A percentile compares a stretch with the other conserved stretches of the same genome.
Evolutionary conservation across 2,329 filamentous ascomycete genomes (phyloP).

Genomic region (Xylaria sp.): DNA sequence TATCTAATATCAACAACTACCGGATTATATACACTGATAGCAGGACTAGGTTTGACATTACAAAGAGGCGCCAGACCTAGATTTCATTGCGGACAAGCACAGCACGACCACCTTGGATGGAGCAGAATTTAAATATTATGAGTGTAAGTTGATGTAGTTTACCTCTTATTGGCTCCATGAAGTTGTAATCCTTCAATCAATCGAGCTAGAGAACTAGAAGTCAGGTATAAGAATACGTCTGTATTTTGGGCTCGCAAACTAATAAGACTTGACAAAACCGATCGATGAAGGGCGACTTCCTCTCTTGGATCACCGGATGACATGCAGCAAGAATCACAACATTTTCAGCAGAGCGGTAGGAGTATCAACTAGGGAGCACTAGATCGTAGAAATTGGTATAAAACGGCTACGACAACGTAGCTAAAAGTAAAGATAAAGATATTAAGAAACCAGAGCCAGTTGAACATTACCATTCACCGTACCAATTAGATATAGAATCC

Average conservation of each 20-base stretch:
- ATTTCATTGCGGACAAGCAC: not conserved
- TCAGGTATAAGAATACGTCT: no score
- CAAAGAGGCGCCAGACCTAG: not conserved
- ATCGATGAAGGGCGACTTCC: conserved; percentile 53
- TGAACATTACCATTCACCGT: not conserved
- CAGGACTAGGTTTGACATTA: not conserved
- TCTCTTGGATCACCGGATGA: no score
- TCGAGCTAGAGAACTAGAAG: no score
- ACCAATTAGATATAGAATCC: not conserved
- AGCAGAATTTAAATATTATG: no score
- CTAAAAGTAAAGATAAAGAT: not conserved
- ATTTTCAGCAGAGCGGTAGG: conserved; percentile 44
- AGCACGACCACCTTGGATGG: no score
- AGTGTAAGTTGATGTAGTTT: conserved; percentile 30
- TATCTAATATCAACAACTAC: not conserved
- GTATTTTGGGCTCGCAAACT: conserved; percentile 38
- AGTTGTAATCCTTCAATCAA: no score
- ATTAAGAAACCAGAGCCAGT: not conserved
- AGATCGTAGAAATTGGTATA: not conserved
- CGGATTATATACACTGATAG: not conserved
- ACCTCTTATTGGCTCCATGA: no score
- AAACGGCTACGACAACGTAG: not conserved
- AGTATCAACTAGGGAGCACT: not conserved
- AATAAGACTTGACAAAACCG: conserved; percentile 51
- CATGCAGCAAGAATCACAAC: conserved; percentile 46